These are phyloP conservation scores for Xanthoceras sorbifolium DNA, from an alignment of 345 rosid genomes.

Conservation along the genomic window DNA sequence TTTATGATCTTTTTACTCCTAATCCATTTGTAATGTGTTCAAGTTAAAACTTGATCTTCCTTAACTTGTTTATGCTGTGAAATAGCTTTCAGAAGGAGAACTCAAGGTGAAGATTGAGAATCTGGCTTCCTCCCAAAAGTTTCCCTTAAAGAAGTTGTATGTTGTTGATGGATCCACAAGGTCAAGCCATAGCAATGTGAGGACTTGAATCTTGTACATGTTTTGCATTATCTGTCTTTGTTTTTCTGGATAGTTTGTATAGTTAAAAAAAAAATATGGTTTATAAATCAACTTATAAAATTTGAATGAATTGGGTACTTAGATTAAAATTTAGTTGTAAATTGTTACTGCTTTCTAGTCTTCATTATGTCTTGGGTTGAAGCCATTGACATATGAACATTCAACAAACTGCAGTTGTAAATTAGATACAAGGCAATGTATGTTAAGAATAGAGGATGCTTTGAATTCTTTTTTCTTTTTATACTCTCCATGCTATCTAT, in stretches of 20 bases:
- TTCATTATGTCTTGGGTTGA: background rate
- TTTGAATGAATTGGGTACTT: background rate
- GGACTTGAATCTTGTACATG: conserved; percentile 27
- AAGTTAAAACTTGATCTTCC: conserved; percentile 21
- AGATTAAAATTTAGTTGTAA: background rate
- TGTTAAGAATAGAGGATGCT: background rate
- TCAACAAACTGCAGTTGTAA: background rate
- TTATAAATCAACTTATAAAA: background rate
- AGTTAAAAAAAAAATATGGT: too few species aligned
- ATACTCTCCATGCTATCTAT: background rate
- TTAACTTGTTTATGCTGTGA: conserved; percentile 21
- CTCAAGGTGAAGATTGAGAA: conserved; percentile 81
- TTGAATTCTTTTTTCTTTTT: background rate
- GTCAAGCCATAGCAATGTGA: conserved; percentile 99
- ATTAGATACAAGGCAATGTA: background rate
- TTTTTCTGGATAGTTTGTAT: background rate
- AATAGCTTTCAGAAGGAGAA: conserved; percentile 91
- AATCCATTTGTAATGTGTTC: background rate
- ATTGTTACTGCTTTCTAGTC: background rate
- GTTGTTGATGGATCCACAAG: conserved; percentile 99
- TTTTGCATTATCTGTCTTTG: background rate
- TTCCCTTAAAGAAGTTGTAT: conserved; percentile 93
- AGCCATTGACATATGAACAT: background rate
- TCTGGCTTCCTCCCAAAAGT: conserved; percentile 82
- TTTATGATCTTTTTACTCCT: conserved; percentile 9